phyloP scores from a whole-genome alignment of 805 yeast genomes.

The Torulaspora maleeae region DNA sequence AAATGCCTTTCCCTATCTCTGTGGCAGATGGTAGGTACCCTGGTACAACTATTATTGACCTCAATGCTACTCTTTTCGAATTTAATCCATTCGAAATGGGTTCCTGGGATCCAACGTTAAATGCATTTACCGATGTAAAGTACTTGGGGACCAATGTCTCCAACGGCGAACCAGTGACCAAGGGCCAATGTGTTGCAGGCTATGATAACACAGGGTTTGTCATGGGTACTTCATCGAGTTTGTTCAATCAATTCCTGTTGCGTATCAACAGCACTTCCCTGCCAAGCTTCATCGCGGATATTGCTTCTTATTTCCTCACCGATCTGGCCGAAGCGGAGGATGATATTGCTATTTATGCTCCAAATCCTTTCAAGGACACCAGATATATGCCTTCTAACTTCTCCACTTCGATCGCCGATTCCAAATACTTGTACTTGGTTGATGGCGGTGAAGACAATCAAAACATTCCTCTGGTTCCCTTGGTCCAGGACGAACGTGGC shows the following conservation, averaged over 20 bases:
- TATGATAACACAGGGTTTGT: conserved; percentile 78
- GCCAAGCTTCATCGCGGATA: conserved; percentile 43
- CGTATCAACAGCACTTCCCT: conserved; percentile 52
- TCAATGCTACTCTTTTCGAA: conserved; percentile 68
- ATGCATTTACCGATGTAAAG: conserved; percentile 59
- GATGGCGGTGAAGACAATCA: conserved; percentile 74
- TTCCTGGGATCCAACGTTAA: conserved; percentile 78
- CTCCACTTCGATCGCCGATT: conserved; percentile 39
- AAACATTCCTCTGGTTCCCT: conserved; percentile 59
- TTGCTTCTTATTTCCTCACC: conserved; percentile 44
- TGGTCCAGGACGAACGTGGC: conserved; percentile 55
- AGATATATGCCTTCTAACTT: conserved; percentile 33
- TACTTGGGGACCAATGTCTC: conserved; percentile 65
- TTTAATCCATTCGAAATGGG: conserved; percentile 72
- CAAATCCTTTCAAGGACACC: conserved; percentile 64
- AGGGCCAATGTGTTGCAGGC: conserved; percentile 58
- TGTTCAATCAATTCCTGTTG: conserved; percentile 67
- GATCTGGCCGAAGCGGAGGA: conserved; percentile 48
- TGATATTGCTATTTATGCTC: conserved; percentile 64
- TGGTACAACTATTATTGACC: conserved; percentile 49
- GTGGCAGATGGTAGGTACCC: conserved; percentile 66
- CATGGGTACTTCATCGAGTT: conserved; percentile 76
- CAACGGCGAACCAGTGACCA: conserved; percentile 52
- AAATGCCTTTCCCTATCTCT: conserved; percentile 70
- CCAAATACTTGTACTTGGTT: conserved; percentile 48